Evolutionary conservation across 371 early-diverging fungal genomes (phyloP).

Genomic region (Smittium mucronatum): DNA sequence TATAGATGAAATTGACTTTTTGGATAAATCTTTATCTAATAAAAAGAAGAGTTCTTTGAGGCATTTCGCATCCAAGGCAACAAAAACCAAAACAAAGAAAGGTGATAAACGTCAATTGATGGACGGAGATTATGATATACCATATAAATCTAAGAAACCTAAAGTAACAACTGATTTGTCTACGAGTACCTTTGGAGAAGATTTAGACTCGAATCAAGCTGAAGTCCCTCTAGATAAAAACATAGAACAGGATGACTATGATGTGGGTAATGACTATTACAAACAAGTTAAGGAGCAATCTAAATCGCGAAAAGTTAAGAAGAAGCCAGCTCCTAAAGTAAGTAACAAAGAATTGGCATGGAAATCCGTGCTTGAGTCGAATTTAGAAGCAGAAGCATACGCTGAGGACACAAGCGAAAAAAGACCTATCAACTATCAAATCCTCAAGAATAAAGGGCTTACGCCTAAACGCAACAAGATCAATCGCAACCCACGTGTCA

Average conservation of each 20-base stretch:
- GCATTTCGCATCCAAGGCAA: conserved; percentile 25
- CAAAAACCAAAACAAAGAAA: conserved; percentile 36
- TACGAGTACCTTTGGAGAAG: background rate
- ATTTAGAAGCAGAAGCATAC: conserved; percentile 37
- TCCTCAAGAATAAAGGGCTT: conserved; percentile 91
- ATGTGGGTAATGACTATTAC: conserved; percentile 41
- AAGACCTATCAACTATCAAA: conserved; percentile 72
- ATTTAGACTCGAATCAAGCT: background rate
- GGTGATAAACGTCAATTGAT: conserved; percentile 35
- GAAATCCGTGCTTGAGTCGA: conserved; percentile 37
- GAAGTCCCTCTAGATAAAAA: conserved; percentile 14
- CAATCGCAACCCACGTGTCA: conserved; percentile 90
- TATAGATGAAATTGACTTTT: conserved; percentile 59
- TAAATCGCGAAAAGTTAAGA: conserved; percentile 35
- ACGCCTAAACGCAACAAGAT: conserved; percentile 88
- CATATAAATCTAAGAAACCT: conserved; percentile 44
- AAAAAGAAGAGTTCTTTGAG: conserved; percentile 32
- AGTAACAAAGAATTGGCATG: conserved; percentile 37
- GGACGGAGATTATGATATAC: conserved; percentile 59
- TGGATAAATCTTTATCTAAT: conserved; percentile 43
- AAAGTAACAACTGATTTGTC: background rate
- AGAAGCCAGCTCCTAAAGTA: conserved; percentile 34
- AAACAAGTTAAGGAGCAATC: conserved; percentile 38
- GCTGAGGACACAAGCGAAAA: conserved; percentile 46
- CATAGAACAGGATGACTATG: conserved; percentile 48